Conservation (phyloP, 495 filamentous ascomycete genomes). For the Parathielavia hyrcaniae region DNA sequence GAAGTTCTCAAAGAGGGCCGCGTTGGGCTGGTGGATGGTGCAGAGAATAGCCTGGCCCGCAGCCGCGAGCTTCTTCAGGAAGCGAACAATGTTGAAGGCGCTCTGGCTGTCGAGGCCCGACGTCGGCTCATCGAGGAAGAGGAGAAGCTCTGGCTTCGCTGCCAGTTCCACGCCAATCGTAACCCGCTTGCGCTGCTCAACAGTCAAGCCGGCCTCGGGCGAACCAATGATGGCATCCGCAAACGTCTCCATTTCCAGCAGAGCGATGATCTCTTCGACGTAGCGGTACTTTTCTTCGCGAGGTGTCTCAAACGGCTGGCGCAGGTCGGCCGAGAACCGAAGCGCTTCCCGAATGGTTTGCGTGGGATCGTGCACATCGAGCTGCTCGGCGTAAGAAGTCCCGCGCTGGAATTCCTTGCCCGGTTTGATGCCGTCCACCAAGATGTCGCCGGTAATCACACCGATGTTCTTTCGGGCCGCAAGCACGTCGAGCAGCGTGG, state of each 20-base stretch:
- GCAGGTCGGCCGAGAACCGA: constrained; percentile 72
- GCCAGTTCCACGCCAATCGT: constrained; percentile 87
- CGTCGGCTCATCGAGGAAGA: constrained; percentile 90
- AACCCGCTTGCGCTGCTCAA: constrained; percentile 86
- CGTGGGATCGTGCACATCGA: constrained; percentile 72
- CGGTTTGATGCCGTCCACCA: constrained; percentile 64
- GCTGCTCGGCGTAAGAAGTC: constrained; percentile 76
- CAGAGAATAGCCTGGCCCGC: constrained; percentile 84
- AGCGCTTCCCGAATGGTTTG: constrained; percentile 80
- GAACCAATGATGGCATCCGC: constrained; percentile 80
- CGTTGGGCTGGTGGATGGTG: constrained; percentile 89
- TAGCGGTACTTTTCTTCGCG: constrained; percentile 72
- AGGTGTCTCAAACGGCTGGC: constrained; percentile 66
- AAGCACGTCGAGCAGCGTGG: constrained; percentile 72
- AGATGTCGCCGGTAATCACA: constrained; percentile 63
- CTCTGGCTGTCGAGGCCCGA: constrained; percentile 78
- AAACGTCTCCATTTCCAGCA: constrained; percentile 77
- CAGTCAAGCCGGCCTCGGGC: constrained; percentile 69
- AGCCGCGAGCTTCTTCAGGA: constrained; percentile 74
- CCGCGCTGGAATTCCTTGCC: constrained; percentile 70
- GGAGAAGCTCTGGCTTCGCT: constrained; percentile 74
- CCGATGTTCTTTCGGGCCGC: constrained; percentile 73
- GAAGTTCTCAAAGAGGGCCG: constrained; percentile 76
- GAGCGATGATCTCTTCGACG: constrained; percentile 72
- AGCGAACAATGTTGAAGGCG: constrained; percentile 84